A percentile compares a stretch with the other conserved stretches of the same genome.
Conservation (phyloP, 2,329 filamentous ascomycete species). For the Grosmannia clavigera region DNA sequence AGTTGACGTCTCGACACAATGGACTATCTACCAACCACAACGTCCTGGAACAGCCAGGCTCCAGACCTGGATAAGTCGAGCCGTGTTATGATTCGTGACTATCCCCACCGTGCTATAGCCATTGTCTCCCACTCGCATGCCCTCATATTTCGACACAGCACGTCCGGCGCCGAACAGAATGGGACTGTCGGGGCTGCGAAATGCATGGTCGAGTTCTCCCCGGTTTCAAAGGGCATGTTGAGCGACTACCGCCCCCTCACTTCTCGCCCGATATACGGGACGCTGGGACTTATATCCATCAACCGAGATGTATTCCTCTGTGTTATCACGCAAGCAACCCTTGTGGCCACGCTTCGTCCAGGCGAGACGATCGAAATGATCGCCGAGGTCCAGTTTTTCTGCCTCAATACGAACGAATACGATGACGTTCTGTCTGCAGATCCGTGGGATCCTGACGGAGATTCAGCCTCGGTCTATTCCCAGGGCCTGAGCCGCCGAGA, state of each 20-base stretch:
- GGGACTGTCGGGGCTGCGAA: slow-evolving; percentile 36
- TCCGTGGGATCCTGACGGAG: slow-evolving; percentile 36
- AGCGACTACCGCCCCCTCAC: slow-evolving; percentile 66
- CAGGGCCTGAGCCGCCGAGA: slow-evolving; percentile 53
- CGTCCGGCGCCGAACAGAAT: slow-evolving; percentile 52
- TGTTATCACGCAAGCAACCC: slow-evolving; percentile 67
- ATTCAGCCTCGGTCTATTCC: slow-evolving; percentile 34
- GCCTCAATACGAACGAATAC: slow-evolving; percentile 74
- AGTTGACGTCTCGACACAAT: slow-evolving; percentile 19
- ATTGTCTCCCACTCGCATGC: slow-evolving; percentile 69
- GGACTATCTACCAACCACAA: slow-evolving; percentile 30
- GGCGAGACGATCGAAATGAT: slow-evolving; percentile 87
- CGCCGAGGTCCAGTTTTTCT: slow-evolving; percentile 80
- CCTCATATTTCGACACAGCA: slow-evolving; percentile 72
- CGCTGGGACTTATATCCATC: slow-evolving; percentile 75
- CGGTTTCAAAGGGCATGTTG: slow-evolving; percentile 51
- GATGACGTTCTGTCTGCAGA: slow-evolving; percentile 58
- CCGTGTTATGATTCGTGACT: slow-evolving; percentile 73
- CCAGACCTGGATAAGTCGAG: slow-evolving; percentile 49
- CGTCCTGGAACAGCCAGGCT: slow-evolving; percentile 32
- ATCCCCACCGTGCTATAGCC: slow-evolving; percentile 77
- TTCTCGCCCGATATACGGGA: slow-evolving; percentile 66
- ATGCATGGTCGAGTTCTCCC: slow-evolving; percentile 82
- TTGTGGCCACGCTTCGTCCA: slow-evolving; percentile 70
- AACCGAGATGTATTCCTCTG: slow-evolving; percentile 80